Conservation (phyloP, 768 basidiomycete species). For the Dacryopinax spathularia region DNA sequence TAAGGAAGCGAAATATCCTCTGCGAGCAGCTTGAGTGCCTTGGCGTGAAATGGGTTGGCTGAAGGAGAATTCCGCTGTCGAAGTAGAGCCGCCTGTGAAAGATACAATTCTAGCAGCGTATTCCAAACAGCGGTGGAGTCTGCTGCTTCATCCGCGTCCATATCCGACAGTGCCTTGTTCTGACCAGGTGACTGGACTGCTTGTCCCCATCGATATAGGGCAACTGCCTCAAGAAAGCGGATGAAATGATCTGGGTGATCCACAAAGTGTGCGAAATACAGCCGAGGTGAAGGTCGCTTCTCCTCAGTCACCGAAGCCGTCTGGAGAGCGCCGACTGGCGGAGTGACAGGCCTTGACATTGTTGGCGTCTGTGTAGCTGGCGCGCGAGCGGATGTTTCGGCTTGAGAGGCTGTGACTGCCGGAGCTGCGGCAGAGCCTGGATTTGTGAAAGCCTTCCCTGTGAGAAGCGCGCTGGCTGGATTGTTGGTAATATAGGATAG, state of each 20-base stretch:
- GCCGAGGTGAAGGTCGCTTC: constrained; percentile 59
- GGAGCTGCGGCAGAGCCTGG: not conserved
- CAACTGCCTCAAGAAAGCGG: constrained; percentile 78
- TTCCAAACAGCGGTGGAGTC: constrained; percentile 90
- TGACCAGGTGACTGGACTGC: constrained; percentile 31
- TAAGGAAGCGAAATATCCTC: constrained; percentile 45
- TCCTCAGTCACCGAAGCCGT: constrained; percentile 16
- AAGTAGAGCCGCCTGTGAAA: constrained; percentile 23
- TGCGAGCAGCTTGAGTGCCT: constrained; percentile 59
- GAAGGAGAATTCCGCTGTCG: not conserved
- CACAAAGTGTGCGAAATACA: constrained; percentile 90
- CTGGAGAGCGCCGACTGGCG: constrained; percentile 5
- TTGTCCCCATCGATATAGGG: constrained; percentile 66
- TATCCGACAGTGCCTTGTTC: constrained; percentile 25
- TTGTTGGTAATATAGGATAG: constrained; percentile 39
- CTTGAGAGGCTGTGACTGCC: not conserved
- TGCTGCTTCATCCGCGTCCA: constrained; percentile 34
- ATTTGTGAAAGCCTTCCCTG: constrained; percentile 5
- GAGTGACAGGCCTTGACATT: constrained; percentile 8
- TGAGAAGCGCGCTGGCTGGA: constrained; percentile 15
- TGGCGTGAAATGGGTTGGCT: constrained; percentile 31
- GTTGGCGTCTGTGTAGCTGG: constrained; percentile 10
- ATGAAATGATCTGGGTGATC: constrained; percentile 75
- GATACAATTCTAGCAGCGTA: constrained; percentile 84
- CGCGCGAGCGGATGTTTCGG: constrained; percentile 11